phyloP scores from a whole-genome alignment of 2,329 filamentous ascomycete genomes.

The Aphanocladium album region DNA sequence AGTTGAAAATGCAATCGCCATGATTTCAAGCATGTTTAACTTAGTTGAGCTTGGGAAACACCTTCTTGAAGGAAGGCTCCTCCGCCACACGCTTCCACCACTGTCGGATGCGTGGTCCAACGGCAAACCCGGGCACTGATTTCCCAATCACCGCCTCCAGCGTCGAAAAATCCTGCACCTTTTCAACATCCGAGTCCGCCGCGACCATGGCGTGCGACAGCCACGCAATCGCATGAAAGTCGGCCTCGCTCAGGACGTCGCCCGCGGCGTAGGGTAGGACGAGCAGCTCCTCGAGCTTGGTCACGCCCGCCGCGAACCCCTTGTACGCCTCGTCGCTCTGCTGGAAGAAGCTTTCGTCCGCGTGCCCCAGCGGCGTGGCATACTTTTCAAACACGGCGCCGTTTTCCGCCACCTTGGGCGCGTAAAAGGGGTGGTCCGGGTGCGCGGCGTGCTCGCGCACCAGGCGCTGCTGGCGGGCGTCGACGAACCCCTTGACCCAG shows the following conservation, averaged over 20 bases:
- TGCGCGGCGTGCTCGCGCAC: conserved; percentile 13
- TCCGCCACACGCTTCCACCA: conserved; percentile 12
- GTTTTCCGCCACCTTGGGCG: conserved; percentile 16
- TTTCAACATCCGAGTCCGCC: background rate
- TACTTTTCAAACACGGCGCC: conserved; percentile 12
- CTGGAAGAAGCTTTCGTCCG: conserved; percentile 14
- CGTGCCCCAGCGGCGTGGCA: background rate
- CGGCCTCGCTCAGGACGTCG: conserved; percentile 16
- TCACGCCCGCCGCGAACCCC: conserved; percentile 14
- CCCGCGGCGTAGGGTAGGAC: conserved; percentile 18
- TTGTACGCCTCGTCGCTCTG: conserved; percentile 1
- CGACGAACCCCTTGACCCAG: conserved; percentile 11
- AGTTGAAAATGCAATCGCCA: background rate
- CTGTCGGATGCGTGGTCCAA: conserved; percentile 8
- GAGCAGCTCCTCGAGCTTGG: conserved; percentile 15
- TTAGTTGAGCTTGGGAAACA: conserved; percentile 13
- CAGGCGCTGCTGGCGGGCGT: conserved; percentile 14
- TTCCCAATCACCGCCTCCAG: conserved; percentile 5
- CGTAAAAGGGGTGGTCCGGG: conserved; percentile 18
- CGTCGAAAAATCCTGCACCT: background rate
- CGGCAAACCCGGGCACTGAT: conserved; percentile 5
- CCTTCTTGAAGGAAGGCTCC: conserved; percentile 11
- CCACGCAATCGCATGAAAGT: conserved; percentile 17
- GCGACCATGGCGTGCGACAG: conserved; percentile 17
- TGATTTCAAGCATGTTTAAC: background rate